phyloP scores from a whole-genome alignment of 2,329 filamentous ascomycete genomes.

The Diaporthe ampelina region DNA sequence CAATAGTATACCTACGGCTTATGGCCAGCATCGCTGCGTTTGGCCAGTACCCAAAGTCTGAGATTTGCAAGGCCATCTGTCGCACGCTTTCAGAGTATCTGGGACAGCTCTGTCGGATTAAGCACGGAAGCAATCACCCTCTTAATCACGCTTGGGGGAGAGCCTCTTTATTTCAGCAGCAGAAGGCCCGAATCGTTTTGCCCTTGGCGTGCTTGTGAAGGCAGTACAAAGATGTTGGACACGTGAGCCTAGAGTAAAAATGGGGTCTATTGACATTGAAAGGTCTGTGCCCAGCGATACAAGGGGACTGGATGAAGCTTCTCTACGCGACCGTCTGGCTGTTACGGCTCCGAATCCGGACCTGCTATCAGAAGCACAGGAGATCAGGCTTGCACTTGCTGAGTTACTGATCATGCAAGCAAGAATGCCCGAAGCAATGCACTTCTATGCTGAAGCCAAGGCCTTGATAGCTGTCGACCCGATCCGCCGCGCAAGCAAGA shows the following conservation, averaged over 20 bases:
- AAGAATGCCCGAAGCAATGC: background rate
- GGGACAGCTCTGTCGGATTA: background rate
- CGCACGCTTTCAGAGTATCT: constrained; percentile 22
- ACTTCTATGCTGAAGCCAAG: constrained; percentile 1
- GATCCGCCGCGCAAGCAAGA: background rate
- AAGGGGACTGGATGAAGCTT: constrained; percentile 20
- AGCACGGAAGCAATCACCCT: constrained; percentile 25
- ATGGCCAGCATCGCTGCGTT: constrained; percentile 15
- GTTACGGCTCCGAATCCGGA: background rate
- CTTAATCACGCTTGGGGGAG: background rate
- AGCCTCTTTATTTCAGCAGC: background rate
- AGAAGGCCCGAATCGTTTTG: background rate
- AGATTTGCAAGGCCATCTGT: constrained; percentile 18
- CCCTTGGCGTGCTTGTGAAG: background rate
- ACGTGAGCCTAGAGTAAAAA: background rate
- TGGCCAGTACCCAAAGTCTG: constrained; percentile 20
- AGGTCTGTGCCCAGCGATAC: constrained; percentile 20
- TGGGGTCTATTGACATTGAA: constrained; percentile 2
- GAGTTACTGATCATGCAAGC: constrained; percentile 1
- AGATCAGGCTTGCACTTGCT: constrained; percentile 29
- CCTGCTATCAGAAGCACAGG: constrained; percentile 7
- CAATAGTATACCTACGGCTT: constrained; percentile 14
- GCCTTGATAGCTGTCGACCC: constrained; percentile 1
- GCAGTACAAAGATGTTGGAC: background rate
- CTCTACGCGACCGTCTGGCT: background rate